Base-by-base conservation (phyloP, 1,284 basidiomycete species). In the Leccinum discolor region DNA sequence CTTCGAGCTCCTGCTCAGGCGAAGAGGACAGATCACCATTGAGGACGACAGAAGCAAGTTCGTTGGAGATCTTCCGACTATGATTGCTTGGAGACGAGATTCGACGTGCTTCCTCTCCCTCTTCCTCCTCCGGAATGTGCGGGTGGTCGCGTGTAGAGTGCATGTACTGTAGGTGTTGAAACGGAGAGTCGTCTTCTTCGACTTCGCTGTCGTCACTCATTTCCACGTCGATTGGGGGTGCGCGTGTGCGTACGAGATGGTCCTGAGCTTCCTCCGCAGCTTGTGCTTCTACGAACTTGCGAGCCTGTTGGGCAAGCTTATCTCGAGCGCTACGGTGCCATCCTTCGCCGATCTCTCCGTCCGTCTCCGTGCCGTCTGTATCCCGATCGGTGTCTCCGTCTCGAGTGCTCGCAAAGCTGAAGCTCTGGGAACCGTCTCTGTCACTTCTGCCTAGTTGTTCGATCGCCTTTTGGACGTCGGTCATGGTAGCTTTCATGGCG, bases 381-480 rank as follows among this genome's bases (percentile, higher is more conserved):
- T 85, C 85, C 8, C 88, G 84, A 11, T 83, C 86, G 35, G 83
- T 83, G 63, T 81, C 80, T 11, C 82, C 85, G 64, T 84, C 87
- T 7, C 82, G 80, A 21, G 86, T 87, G 71, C 88, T 90, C 6
- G 86, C 83, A 73, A 92, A 93, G 71, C 89, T 92, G 76, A 92
- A 92, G 72, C 88, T 90, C 50, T 87, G 83, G 3, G 83, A 79
- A 4, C 85, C 87, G 67, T 90, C 88, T 32, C 69, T 59, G 64
- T 82, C 77, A 59, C 73, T 74, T 50, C 81, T 77, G 11, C 87
- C 90, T 44, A 93, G 86, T 70, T 92, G 89, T 68, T 93, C 90
- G 69, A 96, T 94, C 8, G 93, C 94, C 70, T 92, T 81, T 77
- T 95, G 92, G 10, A 96, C 92, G 68, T 96, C 93, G 4, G 92